Base-by-base conservation (phyloP, 768 basidiomycete genomes). In the Hygrocybe punicea region DNA sequence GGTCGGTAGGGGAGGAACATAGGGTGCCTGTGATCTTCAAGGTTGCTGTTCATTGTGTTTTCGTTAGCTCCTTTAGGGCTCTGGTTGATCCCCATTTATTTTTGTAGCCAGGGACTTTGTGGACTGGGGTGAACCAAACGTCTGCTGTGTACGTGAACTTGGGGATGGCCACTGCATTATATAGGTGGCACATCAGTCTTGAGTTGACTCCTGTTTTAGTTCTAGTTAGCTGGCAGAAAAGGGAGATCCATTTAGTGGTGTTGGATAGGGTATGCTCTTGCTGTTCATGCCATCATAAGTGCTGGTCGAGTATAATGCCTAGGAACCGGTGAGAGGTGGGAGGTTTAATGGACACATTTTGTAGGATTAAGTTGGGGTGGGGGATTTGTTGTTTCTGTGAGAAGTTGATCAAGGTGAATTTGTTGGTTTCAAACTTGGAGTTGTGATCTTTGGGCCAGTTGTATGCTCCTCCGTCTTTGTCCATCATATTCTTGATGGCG, bases 141-240 rank as follows among this genome's bases (percentile, higher is more conserved):
- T 69, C 68, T 1, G 62, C 53, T 3, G 62, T 63, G 25, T 71
- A 71, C 0, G 61, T 60, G 46, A 71, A 59, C 21, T 66, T 65
- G 1, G 68, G 69, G 6, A 70, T 33, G 0, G 62, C 66, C 1
- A 69, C 66, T 3, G 67, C 60, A 0, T 59, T 29, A 52, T 68
- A 73, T 1, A 73, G 65, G 13, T 57, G 62, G 9, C 45, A 19
- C 52, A 67, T 66, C 11, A 62, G 57, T 19, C 53, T 54, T 4
- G 54, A 36, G 10, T 33, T 55, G 7, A 69, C 48, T 3, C 70
- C 70, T 9, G 9, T 40, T 4, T 55, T 29, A 1, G 58, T 33
- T n/a, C 51, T 56, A 0, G 65, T 53, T 2, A 69, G 53, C 14
- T 59, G 1, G 2, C 42, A 33, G 62, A 6, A 33, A 5, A 40